Percentiles rank a stretch among this genome's conserved stretches.
phyloP scores from a whole-genome alignment of 257 asterid genomes.

The Haberlea rhodopensis region DNA sequence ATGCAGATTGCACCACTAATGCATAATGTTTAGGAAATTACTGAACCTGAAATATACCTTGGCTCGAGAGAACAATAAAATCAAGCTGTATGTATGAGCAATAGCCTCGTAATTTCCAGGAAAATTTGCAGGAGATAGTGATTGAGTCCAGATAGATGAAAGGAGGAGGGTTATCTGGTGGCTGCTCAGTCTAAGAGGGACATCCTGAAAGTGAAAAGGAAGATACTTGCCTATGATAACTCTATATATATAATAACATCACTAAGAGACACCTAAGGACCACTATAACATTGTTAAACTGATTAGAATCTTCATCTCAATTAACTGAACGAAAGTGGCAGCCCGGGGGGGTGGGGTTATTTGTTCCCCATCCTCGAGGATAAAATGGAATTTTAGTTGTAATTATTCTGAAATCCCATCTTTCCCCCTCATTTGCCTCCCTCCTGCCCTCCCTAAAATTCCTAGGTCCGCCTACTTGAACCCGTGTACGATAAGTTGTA shows the following conservation, averaged over 20 bases:
- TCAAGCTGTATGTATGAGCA: conserved; percentile 88
- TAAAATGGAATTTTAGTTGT: too few relatives aligned
- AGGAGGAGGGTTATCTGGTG: conserved; percentile 80
- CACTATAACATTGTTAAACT: background rate
- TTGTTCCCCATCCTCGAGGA: background rate
- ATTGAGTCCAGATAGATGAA: conserved; percentile 86
- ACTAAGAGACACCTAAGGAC: background rate
- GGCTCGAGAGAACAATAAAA: conserved; percentile 79
- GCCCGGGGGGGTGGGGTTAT: background rate
- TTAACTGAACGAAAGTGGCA: background rate
- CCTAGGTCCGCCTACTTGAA: background rate
- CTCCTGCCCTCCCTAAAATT: background rate
- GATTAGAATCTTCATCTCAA: background rate
- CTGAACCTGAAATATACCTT: conserved; percentile 53
- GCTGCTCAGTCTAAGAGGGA: conserved; percentile 85
- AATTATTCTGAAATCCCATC: background rate
- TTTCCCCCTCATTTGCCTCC: background rate
- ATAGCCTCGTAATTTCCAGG: conserved; percentile 96
- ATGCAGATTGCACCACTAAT: background rate
- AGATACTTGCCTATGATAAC: conserved; percentile 6
- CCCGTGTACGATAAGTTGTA: background rate
- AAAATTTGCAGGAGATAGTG: conserved; percentile 69
- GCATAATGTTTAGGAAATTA: conserved; percentile 2
- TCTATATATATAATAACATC: background rate
- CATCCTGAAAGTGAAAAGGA: conserved; percentile 48